Evolutionary conservation across 805 yeast species (phyloP), one percentile per base, ranked within the genome.

Genomic region (Nakazawaea wickerhamii): DNA sequence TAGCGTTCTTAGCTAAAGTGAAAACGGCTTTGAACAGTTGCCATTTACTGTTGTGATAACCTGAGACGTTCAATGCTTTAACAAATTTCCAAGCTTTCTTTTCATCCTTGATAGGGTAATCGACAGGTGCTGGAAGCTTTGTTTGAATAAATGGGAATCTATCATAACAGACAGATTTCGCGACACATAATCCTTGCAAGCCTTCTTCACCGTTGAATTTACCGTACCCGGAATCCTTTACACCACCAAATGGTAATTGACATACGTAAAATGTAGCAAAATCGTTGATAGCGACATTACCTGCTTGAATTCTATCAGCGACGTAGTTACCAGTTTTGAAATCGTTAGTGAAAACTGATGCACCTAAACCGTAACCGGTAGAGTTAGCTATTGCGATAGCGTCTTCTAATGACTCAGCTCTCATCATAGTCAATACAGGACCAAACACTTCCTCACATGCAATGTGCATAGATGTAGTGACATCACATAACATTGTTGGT

Each of bases 201-300:
- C 99, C 99, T 68, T 93, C 99, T 58, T 84, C 95, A 36, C 99
- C 99, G 18, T 96, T 96, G 67, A 93, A 93, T 59, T 91, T 91
- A 44, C 99, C 99, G 57, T 89, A 93, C 0, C 99, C 99, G 5
- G 95, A 84, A 36, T 89, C 93, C 51, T 81, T 81, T 21, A 77
- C 77, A 23, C 99, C 99, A 42, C 99, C 99, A 64, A 93, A 93
- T 25, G 99, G 99, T 52, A 93, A 70, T 64, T 93, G 99, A 51
- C 96, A 90, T 27, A 93, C 87, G 56, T 90, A 88, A 57, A 80
- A 93, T 0, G 98, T 91, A 6, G 98, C 99, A 69, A 93, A 93
- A 66, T 93, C 99, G 61, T 93, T 93, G 48, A 93, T 86, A 7
- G 99, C 96, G 36, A 93, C 95, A 57, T 90, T 93, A 19, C 99